phyloP scores from a whole-genome alignment of 225 moss, liverwort and hornwort genomes.

The Physcomitrium patens region DNA sequence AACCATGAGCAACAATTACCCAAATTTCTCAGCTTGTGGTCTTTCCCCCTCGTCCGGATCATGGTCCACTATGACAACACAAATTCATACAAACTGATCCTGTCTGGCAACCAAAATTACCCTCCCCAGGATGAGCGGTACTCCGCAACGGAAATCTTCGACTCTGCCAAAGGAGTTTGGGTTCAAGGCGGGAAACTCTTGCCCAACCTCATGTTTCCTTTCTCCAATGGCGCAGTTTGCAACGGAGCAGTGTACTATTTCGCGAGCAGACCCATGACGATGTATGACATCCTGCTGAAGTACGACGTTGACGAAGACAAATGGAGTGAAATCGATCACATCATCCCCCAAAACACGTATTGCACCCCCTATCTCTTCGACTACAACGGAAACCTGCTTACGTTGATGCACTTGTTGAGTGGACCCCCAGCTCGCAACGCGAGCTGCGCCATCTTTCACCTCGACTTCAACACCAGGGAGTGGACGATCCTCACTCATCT shows the following conservation, averaged over 20 bases:
- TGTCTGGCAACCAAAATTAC: conserved; percentile 50
- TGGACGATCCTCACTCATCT: conserved; percentile 43
- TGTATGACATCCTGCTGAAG: conserved; percentile 51
- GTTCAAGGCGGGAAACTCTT: conserved; percentile 36
- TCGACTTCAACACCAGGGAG: conserved; percentile 38
- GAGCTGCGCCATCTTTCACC: conserved; percentile 46
- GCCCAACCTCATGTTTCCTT: conserved; percentile 41
- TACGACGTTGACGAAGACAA: conserved; percentile 45
- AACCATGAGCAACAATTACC: conserved; percentile 37
- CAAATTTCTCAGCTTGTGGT: conserved; percentile 34
- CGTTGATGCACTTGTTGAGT: conserved; percentile 43
- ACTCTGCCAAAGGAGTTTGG: conserved; percentile 38
- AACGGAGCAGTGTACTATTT: conserved; percentile 48
- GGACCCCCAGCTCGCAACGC: conserved; percentile 32
- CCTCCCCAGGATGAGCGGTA: conserved; percentile 40
- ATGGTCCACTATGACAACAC: conserved; percentile 43
- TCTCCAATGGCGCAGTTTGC: conserved; percentile 52
- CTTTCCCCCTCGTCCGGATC: conserved; percentile 47
- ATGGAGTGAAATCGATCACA: conserved; percentile 50
- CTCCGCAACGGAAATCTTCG: conserved; percentile 45
- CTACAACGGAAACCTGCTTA: conserved; percentile 35
- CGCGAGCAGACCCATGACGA: conserved; percentile 48
- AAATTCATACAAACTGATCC: conserved; percentile 50
- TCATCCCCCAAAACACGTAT: conserved; percentile 36
- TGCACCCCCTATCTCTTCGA: conserved; percentile 58